These are phyloP conservation scores for Boletus rubropictus DNA, from an alignment of 768 basidiomycete species.

Conservation along the genomic window DNA sequence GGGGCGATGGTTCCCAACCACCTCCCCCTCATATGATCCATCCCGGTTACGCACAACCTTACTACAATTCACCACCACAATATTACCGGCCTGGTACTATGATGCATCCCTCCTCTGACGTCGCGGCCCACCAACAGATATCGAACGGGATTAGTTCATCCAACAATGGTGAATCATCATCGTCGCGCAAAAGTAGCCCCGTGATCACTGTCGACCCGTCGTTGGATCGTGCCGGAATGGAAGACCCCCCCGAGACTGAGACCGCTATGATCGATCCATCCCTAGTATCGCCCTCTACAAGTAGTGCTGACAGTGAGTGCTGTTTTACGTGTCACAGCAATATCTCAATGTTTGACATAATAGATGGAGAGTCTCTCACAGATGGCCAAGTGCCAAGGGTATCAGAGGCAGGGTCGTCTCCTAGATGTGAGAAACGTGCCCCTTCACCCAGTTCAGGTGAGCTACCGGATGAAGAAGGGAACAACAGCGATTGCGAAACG, in stretches of 20 bases:
- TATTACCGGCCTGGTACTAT: constrained; percentile 43
- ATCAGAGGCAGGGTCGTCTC: constrained; percentile 7
- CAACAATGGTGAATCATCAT: constrained; percentile 22
- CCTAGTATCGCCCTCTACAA: constrained; percentile 24
- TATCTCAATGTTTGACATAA: constrained; percentile 32
- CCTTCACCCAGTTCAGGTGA: constrained; percentile 9
- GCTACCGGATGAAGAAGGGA: constrained; percentile 6
- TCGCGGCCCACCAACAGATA: constrained; percentile 17
- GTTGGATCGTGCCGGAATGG: constrained; percentile 13
- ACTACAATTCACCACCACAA: constrained; percentile 34
- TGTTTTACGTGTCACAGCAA: constrained; percentile 21
- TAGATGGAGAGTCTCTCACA: constrained; percentile 26
- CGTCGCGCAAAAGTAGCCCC: constrained; percentile 26
- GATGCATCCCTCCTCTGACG: constrained; percentile 19
- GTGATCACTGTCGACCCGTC: constrained; percentile 23
- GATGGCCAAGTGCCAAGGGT: constrained; percentile 5
- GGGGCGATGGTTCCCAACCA: constrained; percentile 35
- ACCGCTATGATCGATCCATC: constrained; percentile 36
- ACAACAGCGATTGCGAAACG: constrained; percentile 13
- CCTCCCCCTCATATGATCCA: constrained; percentile 29
- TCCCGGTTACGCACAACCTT: constrained; percentile 35
- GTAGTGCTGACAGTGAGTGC: constrained; percentile 17
- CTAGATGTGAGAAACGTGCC: neutral
- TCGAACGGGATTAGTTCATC: constrained; percentile 22
- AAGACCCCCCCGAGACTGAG: constrained; percentile 12